Percentiles rank a stretch among this genome's conserved stretches.
These are phyloP conservation scores for Fraxinus nigra DNA, from an alignment of 305 asterid genomes.

Conservation along the genomic window DNA sequence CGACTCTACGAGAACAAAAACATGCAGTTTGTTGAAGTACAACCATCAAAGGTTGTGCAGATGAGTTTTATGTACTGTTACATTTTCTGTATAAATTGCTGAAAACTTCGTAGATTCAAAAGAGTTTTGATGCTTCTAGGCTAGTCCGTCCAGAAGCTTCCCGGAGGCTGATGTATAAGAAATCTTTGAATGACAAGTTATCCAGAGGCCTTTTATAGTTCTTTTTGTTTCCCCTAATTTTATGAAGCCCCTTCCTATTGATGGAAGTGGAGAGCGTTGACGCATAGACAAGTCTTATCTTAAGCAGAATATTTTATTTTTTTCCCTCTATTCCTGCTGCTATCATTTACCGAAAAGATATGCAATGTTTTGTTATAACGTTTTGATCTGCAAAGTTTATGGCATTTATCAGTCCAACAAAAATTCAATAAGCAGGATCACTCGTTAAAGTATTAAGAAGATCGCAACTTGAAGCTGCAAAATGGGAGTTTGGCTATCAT, in stretches of 20 bases:
- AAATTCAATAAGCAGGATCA: not conserved
- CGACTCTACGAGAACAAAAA: not conserved
- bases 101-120: not conserved
- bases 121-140: not conserved
- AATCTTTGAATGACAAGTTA: not conserved
- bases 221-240: not conserved
- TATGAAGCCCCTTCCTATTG: not conserved
- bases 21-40: constrained; percentile 22
- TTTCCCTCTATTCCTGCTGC: not conserved
- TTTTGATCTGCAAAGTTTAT: not conserved
- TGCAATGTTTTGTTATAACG: not conserved
- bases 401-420: not conserved
- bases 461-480: not conserved
- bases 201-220: not conserved
- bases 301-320: not conserved
- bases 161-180: not conserved
- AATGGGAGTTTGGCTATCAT: not conserved
- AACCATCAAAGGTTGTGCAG: constrained; percentile 13
- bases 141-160: not conserved
- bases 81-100: not conserved
- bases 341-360: not conserved
- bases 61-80: not conserved
- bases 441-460: not conserved
- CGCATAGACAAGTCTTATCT: not conserved
- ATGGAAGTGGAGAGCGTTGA: not conserved